Conservation (phyloP, 768 basidiomycete species). For the Pholiota microspora region DNA sequence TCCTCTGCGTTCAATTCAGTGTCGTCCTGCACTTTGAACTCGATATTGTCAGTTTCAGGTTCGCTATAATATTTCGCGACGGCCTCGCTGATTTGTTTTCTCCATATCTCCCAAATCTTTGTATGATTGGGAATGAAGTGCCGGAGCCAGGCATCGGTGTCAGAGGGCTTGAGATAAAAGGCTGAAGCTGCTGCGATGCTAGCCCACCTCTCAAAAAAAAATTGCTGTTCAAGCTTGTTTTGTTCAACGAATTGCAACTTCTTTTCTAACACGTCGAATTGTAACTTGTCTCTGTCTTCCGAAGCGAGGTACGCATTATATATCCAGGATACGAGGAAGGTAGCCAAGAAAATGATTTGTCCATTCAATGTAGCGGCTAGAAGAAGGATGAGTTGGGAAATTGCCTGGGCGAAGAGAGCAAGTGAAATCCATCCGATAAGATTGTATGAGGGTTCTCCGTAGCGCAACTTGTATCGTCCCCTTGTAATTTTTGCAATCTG, state of each 20-base stretch:
- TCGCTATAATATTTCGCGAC: slow-evolving; percentile 1
- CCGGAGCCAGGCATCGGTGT: slow-evolving; percentile 3
- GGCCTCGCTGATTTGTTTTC: slow-evolving; percentile 3
- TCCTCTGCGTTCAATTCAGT: no score
- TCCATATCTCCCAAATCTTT: no score
- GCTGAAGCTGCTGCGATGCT: slow-evolving; percentile 6
- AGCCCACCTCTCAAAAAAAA: slow-evolving; percentile 8
- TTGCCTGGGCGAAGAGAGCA: slow-evolving; percentile 9
- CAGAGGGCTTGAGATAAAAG: background rate
- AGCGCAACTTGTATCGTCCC: slow-evolving; percentile 6
- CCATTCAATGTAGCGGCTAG: slow-evolving; percentile 12
- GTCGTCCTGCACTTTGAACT: no score
- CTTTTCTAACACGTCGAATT: background rate
- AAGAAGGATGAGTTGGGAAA: slow-evolving; percentile 15
- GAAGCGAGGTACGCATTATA: slow-evolving; percentile 15
- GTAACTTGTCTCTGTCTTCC: slow-evolving; percentile 7
- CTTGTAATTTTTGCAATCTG: slow-evolving; percentile 9
- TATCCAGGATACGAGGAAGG: slow-evolving; percentile 15
- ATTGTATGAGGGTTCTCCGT: slow-evolving; percentile 7
- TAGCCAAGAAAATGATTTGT: slow-evolving; percentile 13
- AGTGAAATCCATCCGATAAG: slow-evolving; percentile 11
- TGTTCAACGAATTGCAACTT: background rate
- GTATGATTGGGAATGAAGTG: slow-evolving; percentile 7
- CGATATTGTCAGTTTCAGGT: no score
- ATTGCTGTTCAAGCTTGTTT: no score